Evolutionary conservation across 2,329 filamentous ascomycete genomes (phyloP).

Genomic region (Elsinoe ampelina): DNA sequence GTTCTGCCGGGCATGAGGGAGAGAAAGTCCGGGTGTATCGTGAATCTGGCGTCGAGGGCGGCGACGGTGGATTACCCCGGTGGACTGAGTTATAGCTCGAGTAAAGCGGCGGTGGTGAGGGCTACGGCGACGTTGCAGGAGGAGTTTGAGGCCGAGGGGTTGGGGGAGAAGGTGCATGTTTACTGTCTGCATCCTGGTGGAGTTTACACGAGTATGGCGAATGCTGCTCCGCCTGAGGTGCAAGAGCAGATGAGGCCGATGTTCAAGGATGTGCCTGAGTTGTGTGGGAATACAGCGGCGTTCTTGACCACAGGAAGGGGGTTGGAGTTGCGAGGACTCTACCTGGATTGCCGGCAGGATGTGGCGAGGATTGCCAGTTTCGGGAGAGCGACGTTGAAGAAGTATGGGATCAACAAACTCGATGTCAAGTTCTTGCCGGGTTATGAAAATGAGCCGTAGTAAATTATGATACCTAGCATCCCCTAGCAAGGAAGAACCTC

Average conservation of each 20-base stretch:
- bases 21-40: constrained; percentile 7
- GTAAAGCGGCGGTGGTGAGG: constrained; percentile 1
- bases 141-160: constrained; percentile 7
- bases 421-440: constrained; percentile 1
- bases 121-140: constrained; percentile 6
- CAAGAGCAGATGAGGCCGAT: constrained; percentile 1
- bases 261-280: constrained; percentile 11
- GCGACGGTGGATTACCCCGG: constrained; percentile 7
- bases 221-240: neutral
- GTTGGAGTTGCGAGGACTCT: neutral
- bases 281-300: neutral
- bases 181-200: constrained; percentile 3
- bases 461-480: neutral
- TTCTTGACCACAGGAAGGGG: neutral
- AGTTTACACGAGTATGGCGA: neutral
- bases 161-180: neutral
- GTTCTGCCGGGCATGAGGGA: constrained; percentile 2
- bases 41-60: neutral
- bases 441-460: constrained; percentile 8
- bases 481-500: neutral
- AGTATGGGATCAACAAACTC: constrained; percentile 3
- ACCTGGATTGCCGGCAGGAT: constrained; percentile 7
- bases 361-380: neutral
- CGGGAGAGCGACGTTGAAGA: neutral
- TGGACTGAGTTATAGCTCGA: constrained; percentile 3